Base-by-base conservation (phyloP, 2,329 filamentous ascomycete genomes). In the Amauroascus verrucosus region DNA sequence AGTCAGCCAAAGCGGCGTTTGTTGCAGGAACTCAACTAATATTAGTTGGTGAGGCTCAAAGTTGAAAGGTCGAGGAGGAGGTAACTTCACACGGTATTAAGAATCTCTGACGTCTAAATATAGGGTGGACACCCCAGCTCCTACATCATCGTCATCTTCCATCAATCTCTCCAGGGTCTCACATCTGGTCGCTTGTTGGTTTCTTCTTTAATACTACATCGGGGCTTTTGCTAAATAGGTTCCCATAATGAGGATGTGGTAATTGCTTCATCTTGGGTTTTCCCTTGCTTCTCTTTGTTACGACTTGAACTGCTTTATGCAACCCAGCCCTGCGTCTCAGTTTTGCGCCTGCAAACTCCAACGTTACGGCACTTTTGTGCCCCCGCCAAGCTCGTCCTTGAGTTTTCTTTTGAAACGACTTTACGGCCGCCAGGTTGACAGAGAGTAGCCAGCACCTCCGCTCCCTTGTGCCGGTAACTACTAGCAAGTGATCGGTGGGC, bases 361-460 rank as follows among this genome's bases (percentile, higher is more conserved):
- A n/a, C 24, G n/a, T 51, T 30, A 35, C 48, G 33, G 48, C 24
- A 32, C 7, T 14, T 38, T 26, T 35, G 13, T 30, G 9, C 26
- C 48, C 38, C 48, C 48, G 48, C 48, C 48, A 51, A 51, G 48
- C 48, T 51, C 38, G 37, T 44, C 40, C 13, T 26, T 51, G 26
- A 16, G 38, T n/a, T 18, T 11, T 51, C 44, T 30, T 44, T 14
- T 41, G 38, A 51, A 51, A 26, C 48, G 26, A 51, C 22, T n/a
- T 33, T 33, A 33, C 44, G 45, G 13, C n/a, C 13, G 8, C 30
- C 46, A 18, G 16, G 24, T 32, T 28, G 28, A 51, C 26, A 28
- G n/a, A 38, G 35, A 38, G 13, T 24, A 35, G 20, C 24, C 38
- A 33, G 30, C 38, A 16, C 33, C 18, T 35, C 18, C 6, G 24